Conservation (phyloP, 495 filamentous ascomycete genomes). For the Penicillium canescens region DNA sequence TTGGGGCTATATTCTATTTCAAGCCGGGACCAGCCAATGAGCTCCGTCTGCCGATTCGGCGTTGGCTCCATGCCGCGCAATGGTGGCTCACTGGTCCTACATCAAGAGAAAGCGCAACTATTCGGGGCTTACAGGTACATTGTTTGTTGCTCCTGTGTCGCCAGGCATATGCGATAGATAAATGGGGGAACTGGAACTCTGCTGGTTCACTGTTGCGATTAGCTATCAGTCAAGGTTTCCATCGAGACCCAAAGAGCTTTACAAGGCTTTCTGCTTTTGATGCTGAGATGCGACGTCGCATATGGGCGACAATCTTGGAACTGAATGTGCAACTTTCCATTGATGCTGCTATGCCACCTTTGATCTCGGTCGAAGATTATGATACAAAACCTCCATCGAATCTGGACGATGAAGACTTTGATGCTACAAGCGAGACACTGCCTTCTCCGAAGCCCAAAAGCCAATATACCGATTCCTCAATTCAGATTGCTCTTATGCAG, state of each 20-base stretch:
- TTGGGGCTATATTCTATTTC: slow-evolving; percentile 42
- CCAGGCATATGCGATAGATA: slow-evolving; percentile 43
- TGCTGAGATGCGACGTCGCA: slow-evolving; percentile 51
- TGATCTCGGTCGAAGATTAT: slow-evolving; percentile 50
- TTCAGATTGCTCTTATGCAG: slow-evolving; percentile 46
- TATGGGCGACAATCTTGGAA: slow-evolving; percentile 62
- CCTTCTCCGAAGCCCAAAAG: slow-evolving; percentile 26
- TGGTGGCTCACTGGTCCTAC: slow-evolving; percentile 53
- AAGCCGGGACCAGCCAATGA: slow-evolving; percentile 21
- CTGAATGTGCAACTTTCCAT: slow-evolving; percentile 50
- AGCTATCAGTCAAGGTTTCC: slow-evolving; percentile 53
- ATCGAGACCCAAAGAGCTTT: slow-evolving; percentile 54
- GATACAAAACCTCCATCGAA: slow-evolving; percentile 54
- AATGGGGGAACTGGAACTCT: slow-evolving; percentile 48
- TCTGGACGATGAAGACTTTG: slow-evolving; percentile 52
- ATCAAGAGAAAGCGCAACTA: slow-evolving; percentile 41
- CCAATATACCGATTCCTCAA: slow-evolving; percentile 45
- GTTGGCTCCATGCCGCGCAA: slow-evolving; percentile 55
- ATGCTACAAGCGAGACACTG: slow-evolving; percentile 24
- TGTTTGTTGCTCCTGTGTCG: slow-evolving; percentile 52
- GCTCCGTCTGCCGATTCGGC: slow-evolving; percentile 31
- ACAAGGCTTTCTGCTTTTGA: slow-evolving; percentile 44
- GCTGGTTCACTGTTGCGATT: slow-evolving; percentile 46
- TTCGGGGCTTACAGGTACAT: slow-evolving; percentile 49
- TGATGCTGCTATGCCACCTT: slow-evolving; percentile 49